These are phyloP conservation scores for Mucor ambiguus DNA, from an alignment of 371 early-diverging fungal genomes.

Conservation along the genomic window DNA sequence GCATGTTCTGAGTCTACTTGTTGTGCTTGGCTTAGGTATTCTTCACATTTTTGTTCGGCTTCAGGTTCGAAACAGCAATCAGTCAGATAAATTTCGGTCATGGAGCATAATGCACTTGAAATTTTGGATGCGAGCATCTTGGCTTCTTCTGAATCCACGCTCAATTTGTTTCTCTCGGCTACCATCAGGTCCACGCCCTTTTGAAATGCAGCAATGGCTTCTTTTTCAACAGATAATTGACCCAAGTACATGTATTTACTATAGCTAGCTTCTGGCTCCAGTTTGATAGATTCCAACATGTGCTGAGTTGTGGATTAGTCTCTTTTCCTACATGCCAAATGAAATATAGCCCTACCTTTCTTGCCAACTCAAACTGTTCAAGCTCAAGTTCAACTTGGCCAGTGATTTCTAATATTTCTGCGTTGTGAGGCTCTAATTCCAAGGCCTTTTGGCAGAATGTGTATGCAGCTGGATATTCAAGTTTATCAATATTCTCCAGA, in stretches of 20 bases:
- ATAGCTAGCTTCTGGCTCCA: conserved; percentile 71
- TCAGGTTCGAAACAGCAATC: conserved; percentile 94
- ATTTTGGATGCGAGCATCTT: conserved; percentile 63
- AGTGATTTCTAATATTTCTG: conserved; percentile 69
- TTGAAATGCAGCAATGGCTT: conserved; percentile 79
- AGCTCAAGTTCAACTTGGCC: conserved; percentile 80
- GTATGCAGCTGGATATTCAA: conserved; percentile 74
- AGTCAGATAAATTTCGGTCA: conserved; percentile 96
- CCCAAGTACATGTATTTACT: conserved; percentile 91
- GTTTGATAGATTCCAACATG: conserved; percentile 66
- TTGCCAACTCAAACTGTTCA: conserved; percentile 68
- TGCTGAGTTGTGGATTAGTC: conserved; percentile 42
- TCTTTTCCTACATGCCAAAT: not conserved
- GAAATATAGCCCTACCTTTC: conserved; percentile 48
- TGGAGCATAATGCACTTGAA: conserved; percentile 86
- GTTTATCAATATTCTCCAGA: conserved; percentile 75
- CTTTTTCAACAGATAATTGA: conserved; percentile 78
- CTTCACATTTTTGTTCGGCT: conserved; percentile 86
- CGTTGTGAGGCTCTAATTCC: conserved; percentile 62
- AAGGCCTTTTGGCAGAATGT: conserved; percentile 74
- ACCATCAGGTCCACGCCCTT: conserved; percentile 80
- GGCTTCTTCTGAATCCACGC: conserved; percentile 45
- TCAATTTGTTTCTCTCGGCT: conserved; percentile 25
- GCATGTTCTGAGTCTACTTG: conserved; percentile 73
- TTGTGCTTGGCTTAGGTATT: conserved; percentile 69